Base-by-base conservation (phyloP, 805 yeast species). In the Yamadazyma phyllophila region DNA sequence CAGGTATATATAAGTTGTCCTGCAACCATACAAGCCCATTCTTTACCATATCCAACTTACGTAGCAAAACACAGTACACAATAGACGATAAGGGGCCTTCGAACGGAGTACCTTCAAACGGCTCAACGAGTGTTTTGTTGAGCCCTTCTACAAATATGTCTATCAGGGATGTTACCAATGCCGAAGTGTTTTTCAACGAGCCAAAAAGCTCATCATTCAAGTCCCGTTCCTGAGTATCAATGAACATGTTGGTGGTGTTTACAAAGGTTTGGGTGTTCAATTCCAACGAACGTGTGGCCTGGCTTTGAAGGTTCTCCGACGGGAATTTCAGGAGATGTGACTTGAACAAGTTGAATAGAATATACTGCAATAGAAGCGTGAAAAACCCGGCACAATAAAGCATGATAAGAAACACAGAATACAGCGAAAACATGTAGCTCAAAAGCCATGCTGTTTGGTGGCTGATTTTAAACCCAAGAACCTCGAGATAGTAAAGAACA, bases 21-120 rank as follows among this genome's bases (percentile, higher is more conserved):
- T 83, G 72, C 1, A 90, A 67, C 97, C 97, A 94, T 1, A 82
- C 76, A 44, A 91, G 64, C 0, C 95, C 98, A 26, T 77, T 59
- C 51, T 86, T 86, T 2, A 89, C 69, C 16, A 76, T 71, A 11
- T 71, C 72, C 6, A 92, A 61, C 56, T 92, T 94, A 40, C 84
- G 71, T 13, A 88, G 92, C 32, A 94, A 71, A 2, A 88, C 79
- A 66, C 99, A 92, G 27, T 83, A 81, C 3, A 91, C 85, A 0
- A 89, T 80, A 0, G 83, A 74, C 26, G 75, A 73, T 38, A 89
- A 72, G 0, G 95, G 86, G 1, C 60, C 60, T 39, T 81, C 78
- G 9, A 92, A 65, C 0, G 85, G 77, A 0, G 97, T 88, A 2
- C 74, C 74, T 4, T 82, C 81, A 64, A 94, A 90, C 0, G 82